Evolutionary conservation across 2,329 filamentous ascomycete species (phyloP), one percentile per base, ranked within the genome.

Genomic region (Ilyonectria mors-panacis): DNA sequence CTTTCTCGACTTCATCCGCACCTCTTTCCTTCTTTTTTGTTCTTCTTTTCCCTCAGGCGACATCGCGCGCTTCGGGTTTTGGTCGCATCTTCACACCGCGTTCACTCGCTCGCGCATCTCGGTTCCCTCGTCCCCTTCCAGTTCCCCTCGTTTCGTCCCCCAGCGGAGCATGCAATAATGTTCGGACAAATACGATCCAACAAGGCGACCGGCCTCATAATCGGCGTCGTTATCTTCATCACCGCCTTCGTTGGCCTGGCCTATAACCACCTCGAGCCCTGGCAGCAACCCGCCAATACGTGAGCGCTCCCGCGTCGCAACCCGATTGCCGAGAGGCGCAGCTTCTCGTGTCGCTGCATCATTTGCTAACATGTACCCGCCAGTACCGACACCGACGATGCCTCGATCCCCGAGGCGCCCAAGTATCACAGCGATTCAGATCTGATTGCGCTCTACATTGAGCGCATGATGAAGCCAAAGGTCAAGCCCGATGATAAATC

Each of bases 211-310:
- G 70, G 74, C 65, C 67, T 81, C 26, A 58, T 77, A 65, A 69
- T 77, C 56, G 79, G 68, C 37, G 69, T 74, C 45, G 69, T 80
- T 51, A 70, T 81, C 69, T 80, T 79, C 68, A 68, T 80, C 66
- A 70, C 75, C 57, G 67, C 76, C 62, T 74, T 80, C 47, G 70
- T 77, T 45, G 76, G 77, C 65, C 72, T 81, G 28, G 72, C 75
- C 59, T 80, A 78, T 62, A 78, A 77, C 69, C 76, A 78, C 60
- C 67, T 80, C 28, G 78, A 77, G 59, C 73, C 71, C 9, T 78
- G 73, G 73, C 71, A 74, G 66, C 70, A 60, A 61, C 71, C 74
- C 5, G 60, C 71, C 30, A 71, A 76, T 63, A 67, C 69, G 73
- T 76, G 44, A 73, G 73, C 67, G 51, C n/a, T 63, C 35, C 26